A percentile compares a stretch with the other conserved stretches of the same genome.
phyloP scores from a whole-genome alignment of 2,329 filamentous ascomycete genomes.

The Periconia digitata region DNA sequence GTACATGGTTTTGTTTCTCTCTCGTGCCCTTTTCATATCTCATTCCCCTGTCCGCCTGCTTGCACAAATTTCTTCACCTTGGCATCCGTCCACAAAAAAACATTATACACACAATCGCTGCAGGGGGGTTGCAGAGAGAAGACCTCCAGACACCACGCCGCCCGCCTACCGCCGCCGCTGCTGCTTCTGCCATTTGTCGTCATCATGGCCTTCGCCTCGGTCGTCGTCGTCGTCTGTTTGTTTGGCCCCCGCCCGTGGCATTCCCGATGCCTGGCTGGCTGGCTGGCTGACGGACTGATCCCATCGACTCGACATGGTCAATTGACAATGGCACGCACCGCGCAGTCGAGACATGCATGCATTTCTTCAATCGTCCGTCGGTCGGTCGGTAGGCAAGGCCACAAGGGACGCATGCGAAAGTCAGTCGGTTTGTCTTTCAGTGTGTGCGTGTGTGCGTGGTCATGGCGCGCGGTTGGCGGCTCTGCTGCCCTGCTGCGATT shows the following conservation, averaged over 20 bases:
- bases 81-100: conserved; percentile 12
- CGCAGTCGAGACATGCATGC: background rate
- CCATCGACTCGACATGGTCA: no score
- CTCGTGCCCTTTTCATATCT: background rate
- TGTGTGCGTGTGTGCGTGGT: background rate
- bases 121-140: background rate
- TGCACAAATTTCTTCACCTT: conserved; percentile 31
- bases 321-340: no score
- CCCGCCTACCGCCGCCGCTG: background rate
- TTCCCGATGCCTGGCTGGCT: no score
- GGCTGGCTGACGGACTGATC: no score
- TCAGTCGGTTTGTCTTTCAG: no score
- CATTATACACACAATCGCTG: background rate
- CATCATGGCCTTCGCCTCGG: background rate
- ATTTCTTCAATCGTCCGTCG: no score
- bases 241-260: no score
- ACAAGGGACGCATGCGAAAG: no score
- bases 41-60: background rate
- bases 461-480: background rate
- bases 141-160: background rate
- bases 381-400: no score
- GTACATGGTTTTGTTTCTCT: background rate
- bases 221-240: background rate
- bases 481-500: background rate
- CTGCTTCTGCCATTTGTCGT: background rate